Base-by-base conservation (phyloP, 495 filamentous ascomycete genomes). In the Penicillium riverlandense region DNA sequence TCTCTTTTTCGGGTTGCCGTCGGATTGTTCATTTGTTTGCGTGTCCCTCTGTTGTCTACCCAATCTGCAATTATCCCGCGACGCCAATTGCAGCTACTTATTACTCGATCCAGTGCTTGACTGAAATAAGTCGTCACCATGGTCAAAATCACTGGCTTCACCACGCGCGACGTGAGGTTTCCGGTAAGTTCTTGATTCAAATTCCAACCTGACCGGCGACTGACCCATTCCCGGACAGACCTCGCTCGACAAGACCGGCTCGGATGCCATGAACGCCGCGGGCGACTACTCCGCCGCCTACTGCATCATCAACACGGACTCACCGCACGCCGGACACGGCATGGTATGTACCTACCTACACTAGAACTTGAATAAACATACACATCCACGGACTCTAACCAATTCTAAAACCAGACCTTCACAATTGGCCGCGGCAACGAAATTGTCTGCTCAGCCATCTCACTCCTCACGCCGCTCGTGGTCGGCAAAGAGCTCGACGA, bases 351-450 rank as follows among this genome's bases (percentile, higher is more conserved):
- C 27, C 11, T 13, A 28, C 35, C 35, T 11, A 8, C 40, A 15
- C 22, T 6, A 22, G 22, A 22, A 22, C 22, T 22, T 22, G 0
- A 22, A 6, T 22, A 4, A 22, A 73, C 29, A 59, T 50, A 37
- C 27, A 11, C 11, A 28, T 34, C 35, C n/a, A 8, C 40, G 22
- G 7, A 7, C n/a, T 14, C 29, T 27, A n/a, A 28, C 16, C 10
- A 30, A 7, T 29, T 27, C 27, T 37, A 28, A 11, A 3, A 16
- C 31, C 47, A 90, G 87, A 95, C 90, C 52, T 96, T 96, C 74
- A 96, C 90, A 31, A 95, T 95, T 54, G 90, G 90, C 61, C 87
- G 90, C 49, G 90, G 90, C 50, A 96, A 95, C 68, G 89, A 95
- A 65, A 83, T 95, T 48, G 89, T 96, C 63, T 92, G 88, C 72